A percentile compares a stretch with the other conserved stretches of the same genome.
These are phyloP conservation scores for Schrenkiella parvula DNA, from an alignment of 345 rosid species.

Conservation along the genomic window DNA sequence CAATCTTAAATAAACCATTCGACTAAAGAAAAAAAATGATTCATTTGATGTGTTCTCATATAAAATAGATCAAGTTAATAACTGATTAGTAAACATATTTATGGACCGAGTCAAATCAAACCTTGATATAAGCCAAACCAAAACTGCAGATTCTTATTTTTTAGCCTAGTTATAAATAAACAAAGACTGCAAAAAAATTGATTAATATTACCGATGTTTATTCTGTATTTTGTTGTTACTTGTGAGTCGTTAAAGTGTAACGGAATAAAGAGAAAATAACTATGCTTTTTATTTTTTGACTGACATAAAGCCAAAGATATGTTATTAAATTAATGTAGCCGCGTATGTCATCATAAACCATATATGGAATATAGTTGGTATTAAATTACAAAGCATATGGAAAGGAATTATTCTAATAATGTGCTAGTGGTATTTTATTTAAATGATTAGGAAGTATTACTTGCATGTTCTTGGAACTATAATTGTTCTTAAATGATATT, in stretches of 20 bases:
- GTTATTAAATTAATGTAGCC: slow-evolving; percentile 9
- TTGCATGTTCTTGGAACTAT: slow-evolving; percentile 31
- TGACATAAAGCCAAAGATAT: slow-evolving; percentile 19
- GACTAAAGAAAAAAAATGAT: neutral
- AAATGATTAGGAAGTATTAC: neutral
- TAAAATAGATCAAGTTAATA: neutral
- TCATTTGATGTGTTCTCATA: neutral
- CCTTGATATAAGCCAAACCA: neutral
- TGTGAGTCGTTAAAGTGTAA: slow-evolving; percentile 21
- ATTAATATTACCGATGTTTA: neutral
- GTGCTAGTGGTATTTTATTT: neutral
- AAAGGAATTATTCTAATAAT: slow-evolving; percentile 6
- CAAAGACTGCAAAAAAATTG: neutral
- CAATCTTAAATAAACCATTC: neutral
- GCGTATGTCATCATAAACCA: slow-evolving; percentile 16
- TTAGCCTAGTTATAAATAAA: neutral
- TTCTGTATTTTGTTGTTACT: neutral
- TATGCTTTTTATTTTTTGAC: slow-evolving; percentile 5
- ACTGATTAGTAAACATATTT: neutral
- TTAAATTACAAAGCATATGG: slow-evolving; percentile 23
- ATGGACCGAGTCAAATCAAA: neutral
- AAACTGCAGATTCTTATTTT: neutral
- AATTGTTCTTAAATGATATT: slow-evolving; percentile 17
- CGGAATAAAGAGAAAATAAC: slow-evolving; percentile 33
- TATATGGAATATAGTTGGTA: slow-evolving; percentile 22